phyloP scores from a whole-genome alignment of 768 basidiomycete genomes.

The Suillus spraguei region DNA sequence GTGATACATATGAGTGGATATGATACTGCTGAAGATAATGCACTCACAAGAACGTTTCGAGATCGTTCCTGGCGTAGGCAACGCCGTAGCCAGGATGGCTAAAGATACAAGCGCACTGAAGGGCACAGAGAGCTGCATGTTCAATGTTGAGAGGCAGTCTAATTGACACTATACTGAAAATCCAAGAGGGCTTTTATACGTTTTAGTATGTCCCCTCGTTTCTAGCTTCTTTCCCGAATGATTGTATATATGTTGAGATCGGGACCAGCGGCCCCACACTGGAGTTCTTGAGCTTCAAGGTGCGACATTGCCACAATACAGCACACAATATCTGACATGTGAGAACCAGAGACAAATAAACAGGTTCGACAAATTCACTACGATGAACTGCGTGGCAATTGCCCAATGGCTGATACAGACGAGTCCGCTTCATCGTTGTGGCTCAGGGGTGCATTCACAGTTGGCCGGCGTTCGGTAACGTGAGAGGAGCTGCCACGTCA shows the following conservation, averaged over 20 bases:
- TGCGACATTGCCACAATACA: no score
- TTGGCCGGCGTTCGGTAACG: neutral
- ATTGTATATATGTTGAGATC: no score
- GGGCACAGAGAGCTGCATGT: neutral
- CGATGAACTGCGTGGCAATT: neutral
- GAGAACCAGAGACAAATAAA: neutral
- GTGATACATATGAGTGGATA: neutral
- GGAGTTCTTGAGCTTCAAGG: no score
- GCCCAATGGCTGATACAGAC: neutral
- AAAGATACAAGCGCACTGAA: neutral
- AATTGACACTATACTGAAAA: neutral
- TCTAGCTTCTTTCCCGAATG: no score
- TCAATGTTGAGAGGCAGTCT: neutral
- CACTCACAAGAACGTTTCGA: neutral
- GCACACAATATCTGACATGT: neutral
- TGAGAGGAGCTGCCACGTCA: neutral
- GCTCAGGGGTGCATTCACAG: neutral
- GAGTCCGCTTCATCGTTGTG: neutral
- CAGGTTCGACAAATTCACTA: neutral
- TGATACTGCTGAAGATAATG: neutral
- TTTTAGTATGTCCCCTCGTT: neutral
- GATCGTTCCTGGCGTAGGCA: neutral
- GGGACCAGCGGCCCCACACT: no score
- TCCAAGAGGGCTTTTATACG: neutral
- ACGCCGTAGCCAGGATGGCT: neutral